Conservation (phyloP, 208 protist genomes). For the Trypanosoma conorhini region DNA sequence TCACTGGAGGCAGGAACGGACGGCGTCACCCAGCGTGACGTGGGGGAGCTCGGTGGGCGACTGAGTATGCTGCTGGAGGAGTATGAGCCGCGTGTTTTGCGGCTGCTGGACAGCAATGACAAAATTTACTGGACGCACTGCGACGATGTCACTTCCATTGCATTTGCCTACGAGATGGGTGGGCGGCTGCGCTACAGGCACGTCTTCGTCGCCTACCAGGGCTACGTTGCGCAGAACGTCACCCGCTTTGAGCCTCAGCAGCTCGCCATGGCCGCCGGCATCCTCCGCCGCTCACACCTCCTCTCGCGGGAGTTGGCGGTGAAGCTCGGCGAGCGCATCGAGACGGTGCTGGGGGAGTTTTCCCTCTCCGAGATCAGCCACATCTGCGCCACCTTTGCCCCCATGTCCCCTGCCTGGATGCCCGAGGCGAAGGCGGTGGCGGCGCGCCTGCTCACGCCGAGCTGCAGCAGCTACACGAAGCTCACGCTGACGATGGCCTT, state of each 20-base stretch:
- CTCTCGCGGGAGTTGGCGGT: constrained; percentile 55
- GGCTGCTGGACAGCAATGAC: constrained; percentile 52
- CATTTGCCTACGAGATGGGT: constrained; percentile 82
- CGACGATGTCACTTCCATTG: constrained; percentile 63
- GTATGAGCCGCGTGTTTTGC: constrained; percentile 51
- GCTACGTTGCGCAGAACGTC: constrained; percentile 53
- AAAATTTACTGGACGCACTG: constrained; percentile 51
- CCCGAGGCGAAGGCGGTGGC: constrained; percentile 71
- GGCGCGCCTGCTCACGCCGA: constrained; percentile 38
- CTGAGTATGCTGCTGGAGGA: constrained; percentile 72
- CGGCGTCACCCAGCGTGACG: constrained; percentile 40
- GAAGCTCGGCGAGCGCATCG: constrained; percentile 58
- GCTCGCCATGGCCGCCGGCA: constrained; percentile 78
- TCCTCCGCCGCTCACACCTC: constrained; percentile 72
- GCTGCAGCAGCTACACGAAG: constrained; percentile 38
- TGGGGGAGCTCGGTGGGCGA: constrained; percentile 47
- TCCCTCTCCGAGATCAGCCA: constrained; percentile 77
- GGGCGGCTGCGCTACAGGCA: constrained; percentile 58
- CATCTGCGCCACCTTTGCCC: constrained; percentile 79
- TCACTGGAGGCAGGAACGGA: constrained; percentile 43
- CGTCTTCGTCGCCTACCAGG: constrained; percentile 61
- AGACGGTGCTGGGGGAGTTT: constrained; percentile 75
- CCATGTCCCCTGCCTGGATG: constrained; percentile 69
- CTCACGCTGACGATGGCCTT: constrained; percentile 76
- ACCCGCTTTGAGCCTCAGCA: constrained; percentile 63